Percentiles rank a stretch among this genome's conserved stretches.
phyloP scores from a whole-genome alignment of 768 basidiomycete species.

The Baorangia bicolor region DNA sequence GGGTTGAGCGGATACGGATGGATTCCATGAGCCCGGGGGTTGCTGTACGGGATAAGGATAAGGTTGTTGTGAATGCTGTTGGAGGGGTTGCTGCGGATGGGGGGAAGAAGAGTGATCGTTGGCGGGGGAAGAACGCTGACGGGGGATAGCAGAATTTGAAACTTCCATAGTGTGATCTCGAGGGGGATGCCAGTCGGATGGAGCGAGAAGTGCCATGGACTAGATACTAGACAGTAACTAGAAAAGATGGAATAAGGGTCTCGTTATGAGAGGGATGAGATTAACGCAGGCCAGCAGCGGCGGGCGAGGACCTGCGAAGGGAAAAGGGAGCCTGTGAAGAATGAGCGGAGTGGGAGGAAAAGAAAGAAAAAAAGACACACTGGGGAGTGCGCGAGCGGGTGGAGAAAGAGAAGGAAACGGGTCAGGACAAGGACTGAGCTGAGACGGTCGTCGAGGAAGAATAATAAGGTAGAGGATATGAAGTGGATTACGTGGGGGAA shows the following conservation, averaged over 20 bases:
- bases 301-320: background rate
- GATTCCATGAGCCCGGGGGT: conserved; percentile 68
- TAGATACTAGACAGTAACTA: background rate
- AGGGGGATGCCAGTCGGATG: conserved; percentile 71
- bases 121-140: conserved; percentile 61
- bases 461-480: background rate
- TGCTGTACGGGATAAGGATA: conserved; percentile 74
- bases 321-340: background rate
- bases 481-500: background rate
- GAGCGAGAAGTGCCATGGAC: conserved; percentile 78
- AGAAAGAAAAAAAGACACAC: background rate
- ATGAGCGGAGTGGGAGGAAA: background rate
- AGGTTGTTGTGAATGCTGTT: conserved; percentile 33
- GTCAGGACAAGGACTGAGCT: background rate
- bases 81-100: conserved; percentile 27
- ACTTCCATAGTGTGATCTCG: conserved; percentile 66
- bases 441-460: conserved; percentile 1
- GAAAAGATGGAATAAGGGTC: background rate
- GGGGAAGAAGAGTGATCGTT: conserved; percentile 45
- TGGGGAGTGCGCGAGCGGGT: background rate
- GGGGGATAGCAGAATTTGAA: conserved; percentile 42
- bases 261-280: conserved; percentile 7
- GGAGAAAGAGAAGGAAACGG: background rate
- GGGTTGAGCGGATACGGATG: conserved; percentile 62
- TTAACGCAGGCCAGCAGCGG: background rate